Evolutionary conservation across 2,329 filamentous ascomycete genomes (phyloP), one percentile per base, ranked within the genome.

Genomic region (Hymenoscyphus fructigenus): DNA sequence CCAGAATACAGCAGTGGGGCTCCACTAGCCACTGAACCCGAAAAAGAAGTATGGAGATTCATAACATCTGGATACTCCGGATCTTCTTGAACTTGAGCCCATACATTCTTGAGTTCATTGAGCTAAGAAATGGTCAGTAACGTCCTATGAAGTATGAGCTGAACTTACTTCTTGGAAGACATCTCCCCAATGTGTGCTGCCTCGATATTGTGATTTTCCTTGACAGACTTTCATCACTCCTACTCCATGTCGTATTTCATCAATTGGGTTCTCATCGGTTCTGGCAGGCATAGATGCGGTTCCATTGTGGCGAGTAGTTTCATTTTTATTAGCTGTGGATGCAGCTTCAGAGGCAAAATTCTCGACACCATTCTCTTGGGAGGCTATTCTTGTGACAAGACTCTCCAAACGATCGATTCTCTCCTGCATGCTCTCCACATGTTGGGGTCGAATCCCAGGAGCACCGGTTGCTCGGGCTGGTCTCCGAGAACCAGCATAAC

Each of bases 1-100:
- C 88, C 88, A 56, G 91, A 91, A 65, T 95, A 88, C 7, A 97
- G 80, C 66, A 97, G 87, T 0, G 90, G 89, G 62, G 87, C 86
- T 23, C 79, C 80, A 55, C 84, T 83, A 1, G 80, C 78, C 7
- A 34, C 15, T 28, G 79, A 17, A 23, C 55, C 78, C n/a, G 87
- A 82, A 70, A 89, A 91, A 36, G 86, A 86, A 47, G 85, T 85
- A 75, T 88, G 84, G 55, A 95, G 86, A 71, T 87, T 88, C 71
- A 23, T 17, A 5, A 61, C 5, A 28, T 32, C 28, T 29, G 12
- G 14, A 10, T 90, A 86, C 69, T 91, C 86, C 71, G 93, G 91
- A 65, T 88, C 88, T 73, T 95, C 91, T 67, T 93, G 84, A 68
- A 96, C 92, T 74, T 95, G 93, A 76, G 93, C 93, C 79, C 97